Evolutionary conservation across 306 rosid species (phyloP).

Genomic region (Acacia melanoxylon): DNA sequence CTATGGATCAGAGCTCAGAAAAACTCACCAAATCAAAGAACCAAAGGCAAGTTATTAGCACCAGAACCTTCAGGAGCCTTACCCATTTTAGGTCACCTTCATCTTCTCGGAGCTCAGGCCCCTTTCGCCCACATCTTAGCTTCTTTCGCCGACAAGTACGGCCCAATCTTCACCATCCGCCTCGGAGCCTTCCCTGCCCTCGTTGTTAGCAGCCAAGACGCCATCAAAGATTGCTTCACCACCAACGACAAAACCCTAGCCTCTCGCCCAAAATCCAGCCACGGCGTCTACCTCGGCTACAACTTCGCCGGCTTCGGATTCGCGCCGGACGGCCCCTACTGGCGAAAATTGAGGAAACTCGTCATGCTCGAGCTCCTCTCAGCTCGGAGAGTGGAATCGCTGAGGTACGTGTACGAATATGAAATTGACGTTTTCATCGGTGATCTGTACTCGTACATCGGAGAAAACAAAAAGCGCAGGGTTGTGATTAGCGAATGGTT

Average conservation of each 20-base stretch:
- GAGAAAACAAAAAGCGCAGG: not conserved
- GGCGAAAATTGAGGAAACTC: conserved; percentile 49
- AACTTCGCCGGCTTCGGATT: conserved; percentile 53
- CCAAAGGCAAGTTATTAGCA: conserved; percentile 22
- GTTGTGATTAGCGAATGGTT: conserved; percentile 51
- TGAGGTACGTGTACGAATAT: conserved; percentile 32
- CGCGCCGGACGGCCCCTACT: conserved; percentile 46
- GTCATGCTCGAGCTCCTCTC: conserved; percentile 47
- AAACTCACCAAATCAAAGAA: not conserved
- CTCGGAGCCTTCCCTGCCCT: conserved; percentile 47
- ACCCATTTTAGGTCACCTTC: conserved; percentile 65
- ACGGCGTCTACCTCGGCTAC: conserved; percentile 49
- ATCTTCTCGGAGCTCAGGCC: conserved; percentile 26
- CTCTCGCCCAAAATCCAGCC: conserved; percentile 44
- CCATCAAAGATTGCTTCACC: conserved; percentile 60
- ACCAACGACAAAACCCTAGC: conserved; percentile 49
- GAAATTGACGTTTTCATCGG: conserved; percentile 39
- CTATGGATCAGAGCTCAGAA: conserved; percentile 26
- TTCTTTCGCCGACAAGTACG: conserved; percentile 48
- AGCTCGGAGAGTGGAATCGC: conserved; percentile 39
- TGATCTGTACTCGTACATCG: conserved; percentile 15
- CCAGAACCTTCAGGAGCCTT: conserved; percentile 49
- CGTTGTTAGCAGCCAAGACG: conserved; percentile 49
- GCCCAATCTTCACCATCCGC: conserved; percentile 50
- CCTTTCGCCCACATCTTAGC: conserved; percentile 46